These are phyloP conservation scores for Hanseniaspora valbyensis DNA, from an alignment of 805 yeast species.

Conservation along the genomic window DNA sequence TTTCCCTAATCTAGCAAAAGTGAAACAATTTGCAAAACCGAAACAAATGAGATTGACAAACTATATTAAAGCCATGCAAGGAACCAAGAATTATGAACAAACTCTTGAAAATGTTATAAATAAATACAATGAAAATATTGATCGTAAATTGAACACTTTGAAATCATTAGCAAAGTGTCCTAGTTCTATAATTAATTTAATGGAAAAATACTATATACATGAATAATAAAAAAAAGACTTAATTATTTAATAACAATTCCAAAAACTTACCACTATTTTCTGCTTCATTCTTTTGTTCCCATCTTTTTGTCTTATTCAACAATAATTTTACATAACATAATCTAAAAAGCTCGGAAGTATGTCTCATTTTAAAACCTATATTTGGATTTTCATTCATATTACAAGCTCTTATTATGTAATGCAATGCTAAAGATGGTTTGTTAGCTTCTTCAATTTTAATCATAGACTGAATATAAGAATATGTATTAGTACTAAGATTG, in stretches of 20 bases:
- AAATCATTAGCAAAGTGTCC: background rate
- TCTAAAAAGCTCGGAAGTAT: background rate
- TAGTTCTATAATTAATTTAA: background rate
- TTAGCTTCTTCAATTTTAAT: background rate
- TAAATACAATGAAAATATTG: background rate
- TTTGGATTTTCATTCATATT: background rate
- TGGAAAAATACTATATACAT: constrained; percentile 1
- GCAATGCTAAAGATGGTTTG: background rate
- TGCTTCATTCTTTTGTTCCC: background rate
- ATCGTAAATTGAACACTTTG: background rate
- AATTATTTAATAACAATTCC: background rate
- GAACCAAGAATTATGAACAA: background rate
- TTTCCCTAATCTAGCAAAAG: background rate
- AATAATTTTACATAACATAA: background rate
- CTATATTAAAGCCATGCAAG: background rate
- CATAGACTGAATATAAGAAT: background rate
- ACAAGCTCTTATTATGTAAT: background rate
- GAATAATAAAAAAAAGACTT: background rate
- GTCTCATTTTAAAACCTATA: background rate
- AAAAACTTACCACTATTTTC: background rate
- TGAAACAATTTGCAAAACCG: background rate
- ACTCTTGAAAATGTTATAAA: background rate
- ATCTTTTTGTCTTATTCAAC: background rate
- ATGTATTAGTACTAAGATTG: background rate
- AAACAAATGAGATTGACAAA: constrained; percentile 4